Evolutionary conservation across 2,329 filamentous ascomycete species (phyloP), one percentile per base, ranked within the genome.

Genomic region (Cladosporium sp.): DNA sequence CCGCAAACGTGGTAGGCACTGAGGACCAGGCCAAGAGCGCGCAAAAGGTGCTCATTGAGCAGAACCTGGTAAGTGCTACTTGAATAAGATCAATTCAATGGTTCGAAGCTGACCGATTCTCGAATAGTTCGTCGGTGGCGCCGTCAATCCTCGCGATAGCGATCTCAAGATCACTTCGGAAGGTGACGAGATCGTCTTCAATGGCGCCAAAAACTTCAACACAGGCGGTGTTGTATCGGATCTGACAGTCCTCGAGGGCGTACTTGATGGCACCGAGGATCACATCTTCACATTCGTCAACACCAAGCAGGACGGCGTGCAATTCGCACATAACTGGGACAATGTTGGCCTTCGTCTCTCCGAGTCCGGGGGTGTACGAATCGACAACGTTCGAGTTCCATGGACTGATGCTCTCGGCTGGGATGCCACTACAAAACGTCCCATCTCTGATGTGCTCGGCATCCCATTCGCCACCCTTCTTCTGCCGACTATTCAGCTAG

Each of bases 201-300:
- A 85, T 65, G 87, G 88, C 1, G 82, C 81, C 75, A 90, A 90
- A 74, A 81, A 85, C 76, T 90, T 90, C 79, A 90, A 88, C 71
- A 90, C 88, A 0, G 88, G 88, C 0, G 88, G 87, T 28, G 87
- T 89, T 0, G 80, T 90, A 2, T 89, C 86, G 0, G 88, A 90
- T 66, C 76, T 90, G 23, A 89, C 87, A 0, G 86, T 90, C 0
- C 80, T 90, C 0, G 88, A 90, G 70, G 88, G 88, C 23, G 84
- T 86, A 0, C 77, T 83, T n/a, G 82, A 85, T 6, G 84, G 80
- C 21, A 88, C 86, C 0, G 79, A 82, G 5, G 79, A 87, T 62
- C 87, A 89, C 70, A 86, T 89, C 65, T 90, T 89, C 70, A 85
- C 87, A 2, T 75, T 89, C 25, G 86, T 87, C 1, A 79, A 80